Evolutionary conservation across 2,329 filamentous ascomycete genomes (phyloP).

Genomic region (Colletotrichum orbiculare): DNA sequence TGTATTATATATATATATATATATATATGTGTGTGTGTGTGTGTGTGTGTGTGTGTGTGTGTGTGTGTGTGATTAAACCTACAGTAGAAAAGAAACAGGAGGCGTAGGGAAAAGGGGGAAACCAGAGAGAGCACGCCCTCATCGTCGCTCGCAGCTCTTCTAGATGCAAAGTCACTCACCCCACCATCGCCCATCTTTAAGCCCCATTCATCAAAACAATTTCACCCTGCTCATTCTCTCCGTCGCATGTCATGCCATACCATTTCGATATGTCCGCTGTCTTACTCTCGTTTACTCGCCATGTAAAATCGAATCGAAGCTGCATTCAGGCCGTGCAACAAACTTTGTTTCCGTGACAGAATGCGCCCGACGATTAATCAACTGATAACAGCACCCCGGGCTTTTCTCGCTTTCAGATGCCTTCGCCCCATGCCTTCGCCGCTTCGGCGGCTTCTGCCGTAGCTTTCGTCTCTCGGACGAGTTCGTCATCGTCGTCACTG

Average conservation of each 20-base stretch:
- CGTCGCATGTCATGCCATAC: too few relatives aligned
- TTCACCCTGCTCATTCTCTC: too few relatives aligned
- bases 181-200: too few relatives aligned
- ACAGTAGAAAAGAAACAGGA: not conserved
- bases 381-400: too few relatives aligned
- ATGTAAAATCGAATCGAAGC: too few relatives aligned
- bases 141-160: not conserved
- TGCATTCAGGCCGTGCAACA: too few relatives aligned
- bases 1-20: not conserved
- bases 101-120: not conserved
- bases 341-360: too few relatives aligned
- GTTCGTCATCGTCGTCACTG: conserved; percentile 14
- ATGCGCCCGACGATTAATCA: too few relatives aligned
- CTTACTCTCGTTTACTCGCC: too few relatives aligned
- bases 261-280: too few relatives aligned
- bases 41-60: not conserved
- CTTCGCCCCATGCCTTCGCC: conserved; percentile 30
- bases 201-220: too few relatives aligned
- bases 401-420: conserved; percentile 7
- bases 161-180: too few relatives aligned
- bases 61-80: not conserved
- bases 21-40: not conserved
- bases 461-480: conserved; percentile 16
- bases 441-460: conserved; percentile 32
- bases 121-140: not conserved